These are phyloP conservation scores for Pezicula neosporulosa DNA, from an alignment of 2,329 filamentous ascomycete species.

Conservation along the genomic window DNA sequence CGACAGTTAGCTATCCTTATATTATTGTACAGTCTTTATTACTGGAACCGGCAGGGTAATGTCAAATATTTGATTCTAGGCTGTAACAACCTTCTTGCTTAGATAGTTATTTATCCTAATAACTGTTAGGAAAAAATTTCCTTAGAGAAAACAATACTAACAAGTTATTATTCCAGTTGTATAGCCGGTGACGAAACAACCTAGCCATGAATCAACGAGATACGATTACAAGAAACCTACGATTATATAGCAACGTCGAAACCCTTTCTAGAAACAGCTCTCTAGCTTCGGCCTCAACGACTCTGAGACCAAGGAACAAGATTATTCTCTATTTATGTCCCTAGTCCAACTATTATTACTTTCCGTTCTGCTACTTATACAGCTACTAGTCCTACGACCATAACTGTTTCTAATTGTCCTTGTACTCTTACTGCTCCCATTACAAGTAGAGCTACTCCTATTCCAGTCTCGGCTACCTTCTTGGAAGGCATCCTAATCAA, in stretches of 20 bases:
- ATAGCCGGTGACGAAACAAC: conserved; percentile 6
- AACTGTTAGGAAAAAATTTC: neutral
- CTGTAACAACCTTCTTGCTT: neutral
- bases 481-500: too few relatives aligned
- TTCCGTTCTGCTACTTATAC: neutral
- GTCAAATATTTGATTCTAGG: conserved; percentile 6
- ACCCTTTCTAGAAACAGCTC: conserved; percentile 2
- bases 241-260: conserved; percentile 3
- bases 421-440: neutral
- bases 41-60: neutral
- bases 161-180: conserved; percentile 17
- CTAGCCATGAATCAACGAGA: conserved; percentile 1
- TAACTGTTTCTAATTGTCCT: neutral
- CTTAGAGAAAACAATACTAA: conserved; percentile 5
- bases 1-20: too few relatives aligned
- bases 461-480: neutral
- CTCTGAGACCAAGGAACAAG: conserved; percentile 25
- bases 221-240: conserved; percentile 5
- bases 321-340: neutral
- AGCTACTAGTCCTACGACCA: neutral
- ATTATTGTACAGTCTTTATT: too few relatives aligned
- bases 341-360: neutral
- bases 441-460: neutral
- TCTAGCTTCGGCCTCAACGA: conserved; percentile 7
- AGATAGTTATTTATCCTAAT: conserved; percentile 2